Evolutionary conservation across 2,329 filamentous ascomycete genomes (phyloP).

Genomic region (Xylaria sp.): DNA sequence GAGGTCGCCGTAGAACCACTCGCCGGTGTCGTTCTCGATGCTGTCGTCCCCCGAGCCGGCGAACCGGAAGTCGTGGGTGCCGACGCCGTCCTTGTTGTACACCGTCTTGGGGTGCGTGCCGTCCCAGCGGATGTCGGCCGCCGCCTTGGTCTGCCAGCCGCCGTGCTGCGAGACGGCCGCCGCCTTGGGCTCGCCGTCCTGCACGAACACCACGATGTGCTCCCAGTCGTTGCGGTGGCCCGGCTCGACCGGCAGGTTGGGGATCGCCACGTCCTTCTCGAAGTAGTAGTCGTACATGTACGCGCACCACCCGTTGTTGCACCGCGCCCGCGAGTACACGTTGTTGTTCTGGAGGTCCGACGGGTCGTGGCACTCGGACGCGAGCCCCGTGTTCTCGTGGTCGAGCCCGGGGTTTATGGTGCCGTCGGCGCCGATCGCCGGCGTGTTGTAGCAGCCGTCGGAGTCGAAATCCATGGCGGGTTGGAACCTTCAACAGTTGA

Average conservation of each 20-base stretch:
- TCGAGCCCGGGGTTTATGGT: slow-evolving; percentile 38
- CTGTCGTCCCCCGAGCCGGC: slow-evolving; percentile 33
- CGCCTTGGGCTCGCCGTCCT: slow-evolving; percentile 29
- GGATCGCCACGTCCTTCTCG: slow-evolving; percentile 45
- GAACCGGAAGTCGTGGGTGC: slow-evolving; percentile 37
- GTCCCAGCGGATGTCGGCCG: slow-evolving; percentile 34
- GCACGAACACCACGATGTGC: slow-evolving; percentile 36
- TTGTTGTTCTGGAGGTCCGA: slow-evolving; percentile 43
- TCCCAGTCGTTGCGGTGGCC: slow-evolving; percentile 46
- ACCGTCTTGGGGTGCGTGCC: slow-evolving; percentile 37
- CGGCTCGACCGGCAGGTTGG: slow-evolving; percentile 33
- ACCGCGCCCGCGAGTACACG: slow-evolving; percentile 46
- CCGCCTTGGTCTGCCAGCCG: slow-evolving; percentile 30
- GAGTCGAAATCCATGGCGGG: slow-evolving; percentile 41
- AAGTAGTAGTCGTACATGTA: slow-evolving; percentile 51
- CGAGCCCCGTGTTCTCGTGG: slow-evolving; percentile 32
- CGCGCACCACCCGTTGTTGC: slow-evolving; percentile 49
- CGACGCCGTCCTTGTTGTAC: slow-evolving; percentile 37
- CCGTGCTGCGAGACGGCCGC: slow-evolving; percentile 37
- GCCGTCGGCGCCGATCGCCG: slow-evolving; percentile 41
- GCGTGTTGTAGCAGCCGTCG: slow-evolving; percentile 44
- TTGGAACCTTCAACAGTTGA: slow-evolving; percentile 27
- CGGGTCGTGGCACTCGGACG: slow-evolving; percentile 38
- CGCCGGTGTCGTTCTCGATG: slow-evolving; percentile 35
- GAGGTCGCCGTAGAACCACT: slow-evolving; percentile 35